Percentiles rank a stretch among this genome's conserved stretches.
phyloP scores from a whole-genome alignment of 305 asterid species.

The Fraxinus sp. region DNA sequence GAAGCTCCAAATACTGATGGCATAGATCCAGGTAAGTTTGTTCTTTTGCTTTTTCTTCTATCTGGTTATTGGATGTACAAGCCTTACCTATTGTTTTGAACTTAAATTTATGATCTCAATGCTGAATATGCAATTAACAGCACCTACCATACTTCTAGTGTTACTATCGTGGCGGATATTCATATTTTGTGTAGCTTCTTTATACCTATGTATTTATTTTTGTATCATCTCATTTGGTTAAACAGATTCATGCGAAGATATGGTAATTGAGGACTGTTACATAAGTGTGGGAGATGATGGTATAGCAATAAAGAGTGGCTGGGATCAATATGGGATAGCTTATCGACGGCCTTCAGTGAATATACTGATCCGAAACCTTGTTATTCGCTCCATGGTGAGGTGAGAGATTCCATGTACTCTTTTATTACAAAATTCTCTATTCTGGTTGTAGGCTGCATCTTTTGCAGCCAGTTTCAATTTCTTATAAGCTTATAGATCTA shows the following conservation, averaged over 20 bases:
- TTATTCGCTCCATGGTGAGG: slow-evolving; percentile 17
- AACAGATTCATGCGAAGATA: slow-evolving; percentile 18
- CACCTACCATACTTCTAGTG: neutral
- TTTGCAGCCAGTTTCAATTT: neutral
- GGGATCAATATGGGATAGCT: slow-evolving; percentile 27
- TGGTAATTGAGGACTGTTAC: slow-evolving; percentile 25
- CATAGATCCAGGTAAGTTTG: neutral
- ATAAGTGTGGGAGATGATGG: slow-evolving; percentile 25
- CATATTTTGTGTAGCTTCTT: neutral
- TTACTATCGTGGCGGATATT: neutral
- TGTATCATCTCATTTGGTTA: neutral
- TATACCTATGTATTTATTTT: neutral
- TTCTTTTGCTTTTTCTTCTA: neutral
- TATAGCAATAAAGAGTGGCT: slow-evolving; percentile 28
- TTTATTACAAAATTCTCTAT: no score
- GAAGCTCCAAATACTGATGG: neutral
- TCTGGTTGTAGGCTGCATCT: neutral
- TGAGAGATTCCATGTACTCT: neutral
- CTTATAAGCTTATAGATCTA: neutral
- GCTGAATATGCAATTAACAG: neutral
- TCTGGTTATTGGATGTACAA: neutral
- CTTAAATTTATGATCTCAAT: no score
- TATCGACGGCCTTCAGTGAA: slow-evolving; percentile 6
- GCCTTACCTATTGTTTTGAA: no score
- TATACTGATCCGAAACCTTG: neutral